A percentile compares a stretch with the other conserved stretches of the same genome.
Conservation (phyloP, 352 stramenopile species). For the Globisporangium uncinulatum region DNA sequence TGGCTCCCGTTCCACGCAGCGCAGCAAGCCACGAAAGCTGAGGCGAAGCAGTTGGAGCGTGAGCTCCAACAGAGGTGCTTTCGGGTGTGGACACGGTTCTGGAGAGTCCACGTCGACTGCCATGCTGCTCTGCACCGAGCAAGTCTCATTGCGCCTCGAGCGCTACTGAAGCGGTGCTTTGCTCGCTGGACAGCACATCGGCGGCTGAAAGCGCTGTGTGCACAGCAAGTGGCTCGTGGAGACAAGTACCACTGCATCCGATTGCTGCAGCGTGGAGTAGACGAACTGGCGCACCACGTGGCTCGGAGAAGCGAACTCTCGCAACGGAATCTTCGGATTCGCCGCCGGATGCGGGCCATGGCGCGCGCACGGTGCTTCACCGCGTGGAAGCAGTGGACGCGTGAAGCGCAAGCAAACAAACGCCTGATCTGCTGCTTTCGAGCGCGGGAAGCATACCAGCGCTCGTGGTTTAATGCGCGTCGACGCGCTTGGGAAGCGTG, state of each 20-base stretch:
- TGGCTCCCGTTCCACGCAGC: constrained; percentile 6
- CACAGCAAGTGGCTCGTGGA: constrained; percentile 8
- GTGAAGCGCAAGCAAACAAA: neutral
- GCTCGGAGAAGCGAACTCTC: constrained; percentile 17
- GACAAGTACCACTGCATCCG: constrained; percentile 11
- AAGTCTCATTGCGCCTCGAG: neutral
- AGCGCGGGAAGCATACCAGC: constrained; percentile 7
- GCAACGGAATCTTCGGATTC: constrained; percentile 15
- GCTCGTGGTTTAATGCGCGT: constrained; percentile 23
- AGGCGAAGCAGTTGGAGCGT: neutral
- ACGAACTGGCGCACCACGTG: constrained; percentile 17
- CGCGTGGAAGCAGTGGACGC: constrained; percentile 12
- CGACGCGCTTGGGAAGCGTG: constrained; percentile 26
- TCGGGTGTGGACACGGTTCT: neutral
- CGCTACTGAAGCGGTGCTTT: neutral
- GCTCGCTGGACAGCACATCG: neutral
- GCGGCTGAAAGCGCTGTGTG: neutral
- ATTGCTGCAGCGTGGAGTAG: constrained; percentile 20
- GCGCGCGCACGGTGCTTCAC: constrained; percentile 22
- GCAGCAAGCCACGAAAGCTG: neutral
- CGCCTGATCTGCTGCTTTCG: neutral
- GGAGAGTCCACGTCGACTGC: neutral
- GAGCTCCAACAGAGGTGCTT: constrained; percentile 1
- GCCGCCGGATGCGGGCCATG: constrained; percentile 14
- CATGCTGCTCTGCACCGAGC: neutral